Base-by-base conservation (phyloP, 2,329 filamentous ascomycete genomes). In the Ilyonectria mors-panacis region DNA sequence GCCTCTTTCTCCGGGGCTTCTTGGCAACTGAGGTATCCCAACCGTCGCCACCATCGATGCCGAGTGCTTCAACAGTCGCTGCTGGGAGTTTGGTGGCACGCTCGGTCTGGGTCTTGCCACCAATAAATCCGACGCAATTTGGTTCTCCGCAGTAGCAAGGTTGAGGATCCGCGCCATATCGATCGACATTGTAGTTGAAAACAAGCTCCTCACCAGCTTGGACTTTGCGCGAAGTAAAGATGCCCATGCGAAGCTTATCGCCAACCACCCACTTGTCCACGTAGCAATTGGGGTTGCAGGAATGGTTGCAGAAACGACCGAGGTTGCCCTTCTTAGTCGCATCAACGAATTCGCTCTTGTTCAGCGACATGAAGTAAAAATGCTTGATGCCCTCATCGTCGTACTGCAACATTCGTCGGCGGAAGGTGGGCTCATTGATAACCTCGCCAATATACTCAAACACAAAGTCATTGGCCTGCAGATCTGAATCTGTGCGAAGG, bases 341-440 rank as follows among this genome's bases (percentile, higher is more conserved):
- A 82, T 99, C 96, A 66, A 99, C 94, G 78, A 98, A 99, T 80
- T 98, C 96, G 76, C 91, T 93, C 80, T 97, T 97, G 78, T 91
- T 97, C 69, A 99, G 90, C 30, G 96, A 98, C 96, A 99, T 99
- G 85, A 99, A 99, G 83, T 99, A 99, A 81, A 99, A 99, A 82
- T 99, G 96, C 81, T 97, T 97, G 86, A 99, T 98, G 68, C 95
- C 95, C 80, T 98, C 94, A 54, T 96, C 89, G 78, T 98, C 94
- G 81, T 99, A 99, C 77, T 97, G 93, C 44, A 94, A 85, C 91
- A 97, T 98, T 68, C 96, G 94, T 65, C 91, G 90, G 63, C 94
- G 93, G 78, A 98, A 98, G 12, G 92, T 92, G 33, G 89, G 88
- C 82, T 99, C 95, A 75, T 97, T 95, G 79, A 99, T 98, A 74